These are phyloP conservation scores for Coffea humblotiana DNA, from an alignment of 305 asterid species.

Conservation along the genomic window DNA sequence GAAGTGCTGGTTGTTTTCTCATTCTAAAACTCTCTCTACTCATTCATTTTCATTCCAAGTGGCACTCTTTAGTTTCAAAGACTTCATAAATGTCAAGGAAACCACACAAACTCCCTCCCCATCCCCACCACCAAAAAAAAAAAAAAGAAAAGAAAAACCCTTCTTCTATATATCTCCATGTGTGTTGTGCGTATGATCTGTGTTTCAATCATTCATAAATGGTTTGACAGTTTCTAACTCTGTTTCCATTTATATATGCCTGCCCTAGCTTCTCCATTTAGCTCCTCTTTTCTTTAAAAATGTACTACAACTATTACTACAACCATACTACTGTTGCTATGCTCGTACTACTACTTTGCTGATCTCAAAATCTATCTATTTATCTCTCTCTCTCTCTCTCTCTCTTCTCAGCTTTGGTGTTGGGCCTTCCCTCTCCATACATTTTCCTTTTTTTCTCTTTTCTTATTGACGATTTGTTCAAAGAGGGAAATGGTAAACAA, in stretches of 20 bases:
- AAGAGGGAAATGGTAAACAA: conserved; percentile 8
- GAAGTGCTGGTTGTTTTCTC: not conserved
- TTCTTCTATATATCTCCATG: no score
- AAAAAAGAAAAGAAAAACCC: no score
- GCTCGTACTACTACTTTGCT: not conserved
- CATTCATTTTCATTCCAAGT: not conserved
- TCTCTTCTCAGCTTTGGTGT: not conserved
- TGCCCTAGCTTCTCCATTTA: conserved; percentile 18
- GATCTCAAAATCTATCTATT: not conserved
- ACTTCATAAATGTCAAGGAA: not conserved
- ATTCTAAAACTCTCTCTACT: not conserved
- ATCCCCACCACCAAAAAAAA: no score
- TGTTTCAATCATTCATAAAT: conserved; percentile 12
- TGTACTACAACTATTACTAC: not conserved
- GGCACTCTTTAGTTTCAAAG: not conserved
- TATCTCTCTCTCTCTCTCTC: not conserved
- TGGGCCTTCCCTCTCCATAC: not conserved
- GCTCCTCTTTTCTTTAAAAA: conserved; percentile 18
- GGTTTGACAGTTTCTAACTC: conserved; percentile 23
- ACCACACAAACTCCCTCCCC: not conserved
- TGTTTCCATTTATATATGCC: conserved; percentile 24
- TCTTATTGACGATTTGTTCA: not conserved
- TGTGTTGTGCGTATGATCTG: not conserved
- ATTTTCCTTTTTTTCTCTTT: not conserved
- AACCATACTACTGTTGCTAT: no score